Percentiles rank a stretch among this genome's conserved stretches.
Evolutionary conservation across 768 basidiomycete genomes (phyloP).

Genomic region (Xerocomus brunneocitrinus): DNA sequence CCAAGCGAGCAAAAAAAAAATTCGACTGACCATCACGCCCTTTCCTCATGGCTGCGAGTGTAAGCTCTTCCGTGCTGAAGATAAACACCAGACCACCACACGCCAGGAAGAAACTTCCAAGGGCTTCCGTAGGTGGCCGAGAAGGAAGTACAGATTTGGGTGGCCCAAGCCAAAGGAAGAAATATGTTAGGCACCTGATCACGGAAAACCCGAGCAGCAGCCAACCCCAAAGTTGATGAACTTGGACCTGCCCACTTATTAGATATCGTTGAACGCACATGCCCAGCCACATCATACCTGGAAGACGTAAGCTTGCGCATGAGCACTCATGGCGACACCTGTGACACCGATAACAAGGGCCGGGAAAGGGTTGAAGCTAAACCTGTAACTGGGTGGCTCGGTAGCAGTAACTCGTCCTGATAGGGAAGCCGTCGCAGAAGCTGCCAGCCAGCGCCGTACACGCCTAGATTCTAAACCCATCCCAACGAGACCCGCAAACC

Average conservation of each 20-base stretch:
- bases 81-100: conserved; percentile 89
- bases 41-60: conserved; percentile 85
- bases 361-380: conserved; percentile 88
- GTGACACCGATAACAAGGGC: conserved; percentile 93
- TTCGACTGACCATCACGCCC: conserved; percentile 70
- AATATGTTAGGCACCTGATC: conserved; percentile 84
- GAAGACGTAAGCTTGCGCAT: conserved; percentile 88
- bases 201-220: conserved; percentile 75
- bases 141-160: conserved; percentile 83
- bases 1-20: neutral
- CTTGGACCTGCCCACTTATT: conserved; percentile 56
- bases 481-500: conserved; percentile 86
- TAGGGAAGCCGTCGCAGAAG: conserved; percentile 43
- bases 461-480: conserved; percentile 83
- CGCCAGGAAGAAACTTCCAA: conserved; percentile 82
- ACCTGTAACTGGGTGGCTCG: conserved; percentile 70
- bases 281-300: conserved; percentile 41
- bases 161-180: conserved; percentile 88
- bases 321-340: conserved; percentile 90
- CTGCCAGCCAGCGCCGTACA: conserved; percentile 70
- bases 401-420: conserved; percentile 32
- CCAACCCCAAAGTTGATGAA: conserved; percentile 90
- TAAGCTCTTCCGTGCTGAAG: conserved; percentile 84
- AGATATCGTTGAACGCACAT: conserved; percentile 1
- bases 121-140: conserved; percentile 88